These are phyloP conservation scores for Penicillium simplicissimum DNA, from an alignment of 495 filamentous ascomycete species.

Conservation along the genomic window DNA sequence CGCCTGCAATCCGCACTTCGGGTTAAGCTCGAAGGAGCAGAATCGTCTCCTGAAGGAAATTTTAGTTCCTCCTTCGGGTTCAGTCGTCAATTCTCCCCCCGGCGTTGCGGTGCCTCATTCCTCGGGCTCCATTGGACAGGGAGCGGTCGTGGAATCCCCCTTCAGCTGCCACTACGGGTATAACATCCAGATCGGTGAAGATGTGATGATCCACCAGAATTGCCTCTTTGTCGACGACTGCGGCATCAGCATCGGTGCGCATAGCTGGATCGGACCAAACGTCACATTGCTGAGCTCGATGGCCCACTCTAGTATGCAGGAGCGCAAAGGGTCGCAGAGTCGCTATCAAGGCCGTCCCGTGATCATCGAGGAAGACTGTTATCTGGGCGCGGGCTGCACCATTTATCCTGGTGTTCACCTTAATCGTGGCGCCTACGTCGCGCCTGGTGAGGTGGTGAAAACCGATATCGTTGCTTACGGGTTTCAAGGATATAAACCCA, in stretches of 20 bases:
- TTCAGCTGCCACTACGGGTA: conserved; percentile 97
- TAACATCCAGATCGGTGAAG: conserved; percentile 85
- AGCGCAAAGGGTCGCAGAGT: conserved; percentile 72
- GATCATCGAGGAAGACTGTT: conserved; percentile 84
- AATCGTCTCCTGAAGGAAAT: conserved; percentile 79
- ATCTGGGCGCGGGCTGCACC: conserved; percentile 81
- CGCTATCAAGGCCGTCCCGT: conserved; percentile 71
- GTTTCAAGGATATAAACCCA: conserved; percentile 48
- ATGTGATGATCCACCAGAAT: conserved; percentile 81
- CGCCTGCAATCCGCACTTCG: conserved; percentile 74
- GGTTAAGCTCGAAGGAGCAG: conserved; percentile 75
- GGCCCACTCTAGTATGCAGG: conserved; percentile 72
- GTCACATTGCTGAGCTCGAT: conserved; percentile 83
- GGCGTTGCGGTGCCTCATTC: conserved; percentile 37
- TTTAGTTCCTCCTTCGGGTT: conserved; percentile 50
- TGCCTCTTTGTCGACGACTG: conserved; percentile 86
- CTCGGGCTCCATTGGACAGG: conserved; percentile 67
- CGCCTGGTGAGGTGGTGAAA: conserved; percentile 49
- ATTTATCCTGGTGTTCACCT: conserved; percentile 65
- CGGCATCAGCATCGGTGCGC: conserved; percentile 70
- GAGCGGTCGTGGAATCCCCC: conserved; percentile 81
- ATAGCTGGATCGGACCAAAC: conserved; percentile 80
- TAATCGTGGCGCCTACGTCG: conserved; percentile 45
- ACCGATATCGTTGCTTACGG: conserved; percentile 46
- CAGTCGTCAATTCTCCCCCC: conserved; percentile 46